phyloP scores from a whole-genome alignment of 2,329 filamentous ascomycete genomes.

The Alternaria conjuncta region DNA sequence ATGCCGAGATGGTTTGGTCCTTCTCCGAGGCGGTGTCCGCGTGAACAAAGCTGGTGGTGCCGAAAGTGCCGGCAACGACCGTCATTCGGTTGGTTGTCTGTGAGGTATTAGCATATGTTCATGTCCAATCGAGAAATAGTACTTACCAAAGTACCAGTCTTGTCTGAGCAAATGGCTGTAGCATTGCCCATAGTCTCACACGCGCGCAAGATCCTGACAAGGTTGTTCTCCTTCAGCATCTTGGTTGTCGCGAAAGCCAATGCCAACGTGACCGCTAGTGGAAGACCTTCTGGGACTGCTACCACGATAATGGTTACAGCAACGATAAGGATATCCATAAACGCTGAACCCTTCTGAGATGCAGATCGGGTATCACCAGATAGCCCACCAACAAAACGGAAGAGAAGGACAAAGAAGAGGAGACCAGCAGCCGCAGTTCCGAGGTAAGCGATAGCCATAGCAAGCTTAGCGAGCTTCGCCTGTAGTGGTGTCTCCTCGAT shows the following conservation, averaged over 20 bases:
- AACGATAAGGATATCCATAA: conserved; percentile 52
- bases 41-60: conserved; percentile 55
- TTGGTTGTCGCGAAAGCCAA: conserved; percentile 46
- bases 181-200: conserved; percentile 48
- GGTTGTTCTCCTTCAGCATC: conserved; percentile 46
- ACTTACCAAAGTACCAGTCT: conserved; percentile 41
- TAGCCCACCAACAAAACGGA: conserved; percentile 46
- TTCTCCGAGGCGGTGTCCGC: conserved; percentile 54
- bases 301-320: conserved; percentile 53
- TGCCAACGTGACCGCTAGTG: conserved; percentile 43
- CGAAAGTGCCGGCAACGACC: conserved; percentile 50
- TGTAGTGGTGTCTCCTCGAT: conserved; percentile 62
- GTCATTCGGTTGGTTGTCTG: conserved; percentile 51
- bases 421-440: conserved; percentile 50
- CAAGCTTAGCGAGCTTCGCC: conserved; percentile 60
- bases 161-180: conserved; percentile 47
- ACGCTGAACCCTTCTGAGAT: conserved; percentile 43
- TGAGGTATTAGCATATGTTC: not conserved
- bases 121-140: fast-evolving
- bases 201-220: conserved; percentile 40
- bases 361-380: conserved; percentile 29
- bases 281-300: conserved; percentile 51
- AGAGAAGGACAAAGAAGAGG: conserved; percentile 50
- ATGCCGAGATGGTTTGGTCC: conserved; percentile 49
- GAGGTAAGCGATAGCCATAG: conserved; percentile 60